Base-by-base conservation (phyloP, 495 filamentous ascomycete species). In the Glutinoglossum americanum region DNA sequence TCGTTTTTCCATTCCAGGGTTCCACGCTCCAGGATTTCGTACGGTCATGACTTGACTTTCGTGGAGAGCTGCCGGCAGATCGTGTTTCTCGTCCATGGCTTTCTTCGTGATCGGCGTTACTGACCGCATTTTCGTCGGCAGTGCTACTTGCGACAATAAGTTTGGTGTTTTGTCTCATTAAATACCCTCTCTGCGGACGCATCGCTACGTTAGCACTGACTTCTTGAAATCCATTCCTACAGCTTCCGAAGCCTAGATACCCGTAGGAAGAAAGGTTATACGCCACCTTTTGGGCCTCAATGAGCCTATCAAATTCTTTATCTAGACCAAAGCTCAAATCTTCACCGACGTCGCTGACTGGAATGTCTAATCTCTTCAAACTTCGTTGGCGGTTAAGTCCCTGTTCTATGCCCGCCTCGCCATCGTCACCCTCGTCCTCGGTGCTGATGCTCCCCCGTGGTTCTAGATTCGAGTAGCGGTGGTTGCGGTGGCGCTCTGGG, bases 91-190 rank as follows among this genome's bases (percentile, higher is more conserved):
- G 76, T 53, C 69, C 58, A n/a, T 77, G 76, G 47, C 75, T 70
- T 0, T 72, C 70, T 19, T 75, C 74, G 61, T 73, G 73, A 57
- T 83, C 80, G 0, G 72, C 67, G 27, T 68, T 60, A 9, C 72
- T 63, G 1, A 69, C 61, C 30, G 59, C 57, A 3, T 72, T 61
- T 47, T 78, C 73, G 23, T 75, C 71, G 26, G 70, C 75, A 60
- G 73, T 80, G 66, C 81, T 94, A 59, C 76, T 81, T 0, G 93
- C 92, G 58, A 95, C 84, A 56, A 98, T 86, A 47, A 98, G 79
- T 65, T 95, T 96, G 19, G 92, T 97, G 68, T 97, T 98, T 61
- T 98, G 92, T 62, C 92, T 80, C 92, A 96, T 97, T 32, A 98
- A 76, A 64, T 98, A 98, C 23, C 92, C 92, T 73, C 92, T 87